Evolutionary conservation across 2,329 filamentous ascomycete species (phyloP).

Genomic region (Penicillium fuscoglaucum): DNA sequence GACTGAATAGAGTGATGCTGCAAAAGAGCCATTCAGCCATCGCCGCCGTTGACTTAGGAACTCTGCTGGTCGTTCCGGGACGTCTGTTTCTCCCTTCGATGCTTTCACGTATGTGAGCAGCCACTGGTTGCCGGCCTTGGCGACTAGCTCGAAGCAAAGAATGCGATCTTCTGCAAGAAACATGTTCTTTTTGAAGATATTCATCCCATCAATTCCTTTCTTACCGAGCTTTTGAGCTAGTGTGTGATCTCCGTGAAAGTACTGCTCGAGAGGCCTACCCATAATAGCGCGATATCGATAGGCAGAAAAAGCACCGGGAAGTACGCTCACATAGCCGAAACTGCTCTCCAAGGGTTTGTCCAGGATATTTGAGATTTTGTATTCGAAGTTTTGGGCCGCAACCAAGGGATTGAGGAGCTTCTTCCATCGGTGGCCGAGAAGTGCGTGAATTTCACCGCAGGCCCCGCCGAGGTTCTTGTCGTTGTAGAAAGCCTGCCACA

Average conservation of each 20-base stretch:
- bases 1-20: constrained; percentile 87
- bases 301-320: constrained; percentile 95
- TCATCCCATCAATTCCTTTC: constrained; percentile 99
- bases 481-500: constrained; percentile 98
- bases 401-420: constrained; percentile 92
- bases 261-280: constrained; percentile 91
- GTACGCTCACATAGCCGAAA: constrained; percentile 92
- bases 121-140: constrained; percentile 97
- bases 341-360: constrained; percentile 94
- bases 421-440: constrained; percentile 82
- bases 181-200: constrained; percentile 99
- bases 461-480: constrained; percentile 95
- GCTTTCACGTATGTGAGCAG: constrained; percentile 97
- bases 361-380: constrained; percentile 98
- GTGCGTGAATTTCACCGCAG: constrained; percentile 95
- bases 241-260: constrained; percentile 97
- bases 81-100: constrained; percentile 96
- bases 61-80: constrained; percentile 89
- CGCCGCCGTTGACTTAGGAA: constrained; percentile 95
- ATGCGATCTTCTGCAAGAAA: constrained; percentile 99
- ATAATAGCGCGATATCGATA: constrained; percentile 96
- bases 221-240: constrained; percentile 88
- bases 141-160: constrained; percentile 94
- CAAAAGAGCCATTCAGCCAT: constrained; percentile 98
- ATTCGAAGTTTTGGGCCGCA: constrained; percentile 95